Percentiles rank a stretch among this genome's conserved stretches.
Conservation (phyloP, 2,329 filamentous ascomycete genomes). For the Phialophora chinensis region DNA sequence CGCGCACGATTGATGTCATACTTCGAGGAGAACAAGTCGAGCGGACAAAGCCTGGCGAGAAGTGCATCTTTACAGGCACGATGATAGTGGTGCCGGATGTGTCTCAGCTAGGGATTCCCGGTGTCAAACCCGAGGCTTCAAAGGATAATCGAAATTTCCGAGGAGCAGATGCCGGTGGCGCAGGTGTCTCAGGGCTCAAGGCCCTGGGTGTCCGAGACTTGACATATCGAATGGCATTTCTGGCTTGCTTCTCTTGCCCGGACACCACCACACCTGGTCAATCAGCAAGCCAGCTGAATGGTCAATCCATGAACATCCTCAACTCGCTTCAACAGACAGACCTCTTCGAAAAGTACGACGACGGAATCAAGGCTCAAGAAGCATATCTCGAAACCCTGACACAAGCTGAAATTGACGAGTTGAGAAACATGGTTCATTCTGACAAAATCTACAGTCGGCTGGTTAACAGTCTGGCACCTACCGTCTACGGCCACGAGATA, state of each 20-base stretch:
- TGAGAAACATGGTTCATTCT: conserved; percentile 91
- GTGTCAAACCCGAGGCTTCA: conserved; percentile 79
- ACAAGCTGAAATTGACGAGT: conserved; percentile 83
- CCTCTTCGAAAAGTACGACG: conserved; percentile 69
- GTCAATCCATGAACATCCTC: conserved; percentile 82
- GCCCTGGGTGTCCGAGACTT: conserved; percentile 91
- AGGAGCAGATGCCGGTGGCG: conserved; percentile 79
- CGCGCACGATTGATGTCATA: conserved; percentile 95
- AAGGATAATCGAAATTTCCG: conserved; percentile 80
- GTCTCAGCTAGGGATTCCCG: conserved; percentile 89
- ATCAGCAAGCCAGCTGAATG: conserved; percentile 69
- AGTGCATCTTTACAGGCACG: conserved; percentile 96
- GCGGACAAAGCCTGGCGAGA: conserved; percentile 94
- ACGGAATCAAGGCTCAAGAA: conserved; percentile 84
- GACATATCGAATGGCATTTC: conserved; percentile 55
- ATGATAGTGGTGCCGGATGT: conserved; percentile 97
- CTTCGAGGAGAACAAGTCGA: conserved; percentile 97
- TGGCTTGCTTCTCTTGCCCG: conserved; percentile 64
- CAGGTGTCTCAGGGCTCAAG: conserved; percentile 85
- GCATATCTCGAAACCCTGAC: conserved; percentile 87
- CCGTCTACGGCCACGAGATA: conserved; percentile 95
- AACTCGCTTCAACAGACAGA: conserved; percentile 78
- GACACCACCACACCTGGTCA: conserved; percentile 83
- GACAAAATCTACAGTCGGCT: conserved; percentile 93
- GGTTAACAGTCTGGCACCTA: conserved; percentile 92